Evolutionary conservation across 805 yeast species (phyloP), one percentile per base, ranked within the genome.

Genomic region (Candida xyloterini): DNA sequence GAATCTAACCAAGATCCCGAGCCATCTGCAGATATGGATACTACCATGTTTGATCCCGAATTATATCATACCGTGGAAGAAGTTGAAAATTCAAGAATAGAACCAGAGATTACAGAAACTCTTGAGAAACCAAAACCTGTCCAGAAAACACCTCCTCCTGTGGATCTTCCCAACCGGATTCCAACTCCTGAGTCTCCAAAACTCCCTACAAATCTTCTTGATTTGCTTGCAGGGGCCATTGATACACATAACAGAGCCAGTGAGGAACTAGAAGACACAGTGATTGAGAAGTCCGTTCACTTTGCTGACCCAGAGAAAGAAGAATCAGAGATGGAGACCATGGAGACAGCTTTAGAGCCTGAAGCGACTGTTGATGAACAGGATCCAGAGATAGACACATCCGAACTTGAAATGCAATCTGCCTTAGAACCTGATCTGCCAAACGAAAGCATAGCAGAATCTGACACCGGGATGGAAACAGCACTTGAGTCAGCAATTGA

Each of bases 151-250:
- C 31, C 52, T 5, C 55, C 55, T n/a, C 47, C 52, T 2, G 32
- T 29, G 9, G 40, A 28, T 30, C 27, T 44, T 13, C 24, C 44
- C n/a, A 34, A 27, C 14, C 43, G 35, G 10, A 48, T 43, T 6
- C 46, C 51, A 4, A 48, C 56, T 3, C 57, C 62, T 2, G 57
- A 57, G 31, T 59, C 63, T 8, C 54, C 65, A 2, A 47, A 44
- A 22, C 43, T 57, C 10, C 44, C 47, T 26, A 51, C 57, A 4
- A 42, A 43, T 13, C 35, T 55, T 9, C 31, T 52, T 8, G 52
- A 46, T 16, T 15, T 55, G 11, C 36, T 55, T 14, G 38, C 44
- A 16, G 45, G 47, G 10, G 53, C 60, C 5, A 47, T 55, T 7
- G 40, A 15, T 10, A 23, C 40, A 5, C 55, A 55, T 27, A 53